These are phyloP conservation scores for Plasmodium billcollinsi DNA, from an alignment of 169 alveolate genomes.

Conservation along the genomic window DNA sequence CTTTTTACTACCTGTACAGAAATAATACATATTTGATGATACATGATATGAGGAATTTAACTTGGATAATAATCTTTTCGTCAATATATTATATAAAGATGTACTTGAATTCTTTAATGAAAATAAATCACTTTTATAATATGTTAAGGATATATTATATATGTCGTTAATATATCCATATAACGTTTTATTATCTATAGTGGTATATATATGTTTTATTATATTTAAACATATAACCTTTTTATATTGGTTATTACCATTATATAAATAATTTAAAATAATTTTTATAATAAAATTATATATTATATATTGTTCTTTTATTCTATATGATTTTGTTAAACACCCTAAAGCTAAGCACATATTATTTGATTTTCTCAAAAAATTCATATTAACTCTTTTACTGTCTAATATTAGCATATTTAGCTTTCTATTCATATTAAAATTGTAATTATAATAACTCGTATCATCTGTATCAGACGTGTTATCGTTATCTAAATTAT, in stretches of 20 bases:
- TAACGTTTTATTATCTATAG: conserved; percentile 73
- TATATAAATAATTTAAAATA: conserved; percentile 56
- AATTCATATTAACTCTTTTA: conserved; percentile 42
- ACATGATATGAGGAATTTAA: conserved; percentile 72
- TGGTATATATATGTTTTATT: conserved; percentile 73
- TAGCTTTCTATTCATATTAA: conserved; percentile 39
- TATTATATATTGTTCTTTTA: conserved; percentile 71
- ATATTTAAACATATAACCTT: conserved; percentile 71
- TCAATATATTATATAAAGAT: conserved; percentile 69
- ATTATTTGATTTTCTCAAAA: conserved; percentile 71
- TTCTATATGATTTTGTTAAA: conserved; percentile 54
- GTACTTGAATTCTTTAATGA: conserved; percentile 75
- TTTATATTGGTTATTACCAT: conserved; percentile 69
- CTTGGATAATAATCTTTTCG: conserved; percentile 68
- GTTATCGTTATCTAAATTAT: neutral
- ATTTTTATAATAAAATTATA: conserved; percentile 69
- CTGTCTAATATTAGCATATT: conserved; percentile 44
- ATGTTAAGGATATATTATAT: conserved; percentile 61
- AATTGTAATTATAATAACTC: conserved; percentile 8
- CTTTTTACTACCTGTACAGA: conserved; percentile 76
- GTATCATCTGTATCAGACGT: neutral
- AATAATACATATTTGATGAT: conserved; percentile 74
- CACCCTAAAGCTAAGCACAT: conserved; percentile 73
- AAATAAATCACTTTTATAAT: conserved; percentile 68
- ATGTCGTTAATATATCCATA: conserved; percentile 71